Conservation (phyloP, 2,329 filamentous ascomycete genomes). For the Chaetomiaceae sp. region DNA sequence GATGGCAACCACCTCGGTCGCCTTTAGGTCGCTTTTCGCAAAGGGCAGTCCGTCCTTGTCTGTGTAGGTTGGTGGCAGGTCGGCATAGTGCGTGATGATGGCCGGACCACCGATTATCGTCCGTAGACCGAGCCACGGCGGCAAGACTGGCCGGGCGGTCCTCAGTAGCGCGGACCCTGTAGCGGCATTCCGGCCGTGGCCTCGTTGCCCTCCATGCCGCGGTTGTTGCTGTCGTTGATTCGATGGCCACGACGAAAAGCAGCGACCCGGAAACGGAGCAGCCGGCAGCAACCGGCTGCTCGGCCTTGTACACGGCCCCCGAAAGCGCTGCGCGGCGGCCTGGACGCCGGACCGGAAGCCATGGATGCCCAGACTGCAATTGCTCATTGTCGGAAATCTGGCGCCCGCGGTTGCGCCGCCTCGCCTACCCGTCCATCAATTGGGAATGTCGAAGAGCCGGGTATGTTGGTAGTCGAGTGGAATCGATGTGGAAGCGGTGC, state of each 20-base stretch:
- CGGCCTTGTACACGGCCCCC: too few species aligned
- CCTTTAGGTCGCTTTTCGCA: slow-evolving; percentile 44
- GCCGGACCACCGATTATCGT: slow-evolving; percentile 30
- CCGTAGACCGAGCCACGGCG: slow-evolving; percentile 15
- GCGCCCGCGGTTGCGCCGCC: slow-evolving; percentile 24
- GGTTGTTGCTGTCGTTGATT: neutral
- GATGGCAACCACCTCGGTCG: slow-evolving; percentile 43
- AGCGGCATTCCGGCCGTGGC: neutral
- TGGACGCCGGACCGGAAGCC: slow-evolving; percentile 29
- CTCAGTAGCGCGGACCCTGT: neutral
- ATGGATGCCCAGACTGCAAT: slow-evolving; percentile 27
- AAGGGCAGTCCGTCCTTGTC: slow-evolving; percentile 55
- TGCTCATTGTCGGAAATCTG: slow-evolving; percentile 28
- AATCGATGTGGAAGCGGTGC: neutral
- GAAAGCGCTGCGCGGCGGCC: slow-evolving; percentile 21
- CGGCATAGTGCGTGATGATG: slow-evolving; percentile 50
- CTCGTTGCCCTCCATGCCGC: neutral
- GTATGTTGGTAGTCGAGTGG: neutral
- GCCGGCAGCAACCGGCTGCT: slow-evolving; percentile 6
- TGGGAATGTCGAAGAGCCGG: neutral
- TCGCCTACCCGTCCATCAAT: slow-evolving; percentile 24
- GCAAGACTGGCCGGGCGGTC: slow-evolving; percentile 1
- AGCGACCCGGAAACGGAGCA: slow-evolving; percentile 17
- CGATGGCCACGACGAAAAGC: slow-evolving; percentile 18
- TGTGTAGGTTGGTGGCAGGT: slow-evolving; percentile 54